Base-by-base conservation (phyloP, 148 eudicot species). In the Hydrangea macrophylla region DNA sequence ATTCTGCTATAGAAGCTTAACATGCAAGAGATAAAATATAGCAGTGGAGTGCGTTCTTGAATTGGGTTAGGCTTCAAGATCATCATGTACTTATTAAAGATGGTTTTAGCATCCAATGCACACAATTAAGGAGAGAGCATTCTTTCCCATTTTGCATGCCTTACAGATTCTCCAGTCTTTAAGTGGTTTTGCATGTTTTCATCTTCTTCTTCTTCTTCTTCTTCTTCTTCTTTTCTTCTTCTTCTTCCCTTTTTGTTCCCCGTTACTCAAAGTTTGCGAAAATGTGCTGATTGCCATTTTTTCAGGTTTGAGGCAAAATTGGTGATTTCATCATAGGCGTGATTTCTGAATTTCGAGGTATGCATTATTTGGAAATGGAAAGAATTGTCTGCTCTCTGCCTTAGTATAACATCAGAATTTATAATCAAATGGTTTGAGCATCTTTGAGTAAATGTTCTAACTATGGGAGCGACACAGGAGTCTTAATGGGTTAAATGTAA, bases 281-380 rank as follows among this genome's bases (percentile, higher is more conserved):
- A 26, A 9, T 18, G n/a, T 62, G 25, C 7, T 68, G 57, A 50
- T 65, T 24, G n/a, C 44, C 56, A 12, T 37, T 76, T n/a, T 18
- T 23, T n/a, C 87, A 89, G 91, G 79, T 86, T 56, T 82, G 96
- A 30, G 84, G 75, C 25, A 86, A 81, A 74, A 89, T 89, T 27
- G 84, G 86, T 36, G 83, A 83, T 69, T 89, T 87, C 75, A 81
- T 89, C 67, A 72, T 73, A 71, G 87, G 83, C 27, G 96, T 87
- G 25, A 87, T 81, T 76, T 75, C 88, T 64, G 89, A 87, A 42
- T 89, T 87, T 76, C 81, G 75, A 72, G 96, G 96, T 89, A 84
- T 61, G 55, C 8, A 30, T 9, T 53, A 59, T 25, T 44, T 30
- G 9, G 9, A 31, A 31, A n/a, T 25, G 31, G 1, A 65, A n/a